Evolutionary conservation across 2,329 filamentous ascomycete species (phyloP), one percentile per base, ranked within the genome.

Genomic region (Sporothrix schenckii): DNA sequence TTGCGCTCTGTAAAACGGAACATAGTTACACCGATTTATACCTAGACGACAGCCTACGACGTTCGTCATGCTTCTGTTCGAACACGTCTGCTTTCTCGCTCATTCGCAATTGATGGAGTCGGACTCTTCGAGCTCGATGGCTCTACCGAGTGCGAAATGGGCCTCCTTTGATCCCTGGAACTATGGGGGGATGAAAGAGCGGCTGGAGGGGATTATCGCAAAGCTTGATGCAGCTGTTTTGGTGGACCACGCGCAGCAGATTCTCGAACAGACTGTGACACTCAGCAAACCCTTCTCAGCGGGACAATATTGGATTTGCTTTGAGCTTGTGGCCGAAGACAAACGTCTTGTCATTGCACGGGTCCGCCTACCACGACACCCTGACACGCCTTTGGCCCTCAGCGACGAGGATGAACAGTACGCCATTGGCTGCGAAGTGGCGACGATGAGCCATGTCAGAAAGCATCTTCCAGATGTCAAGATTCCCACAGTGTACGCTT

Each of bases 241-340:
- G 19, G 3, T 60, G 2, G 0, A 41, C 16, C 56, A 41, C 13
- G 30, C 56, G 21, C 16, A n/a, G 9, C 16, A 21, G 5, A 4
- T 60, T 4, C 54, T 39, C 2, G 30, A 4, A 27, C 54, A 58
- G 16, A 10, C 24, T 4, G n/a, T 21, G 16, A 9, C 6, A 9
- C 24, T 77, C 69, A 78, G 77, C 69, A 61, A 75, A 65, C 75
- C 75, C 5, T 78, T 78, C 68, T 77, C 76, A 0, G 77, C 75
- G 5, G 77, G 77, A 1, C 74, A 78, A 54, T 76, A 76, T 16
- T 53, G 49, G 27, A 30, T 53, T 16, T 66, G 47, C 30, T 66
- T 66, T 39, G 63, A 66, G 49, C 14, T 66, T 44, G 47, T 66
- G 2, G 60, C 60, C 10, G 21, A 44, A 7, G 60, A 65, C 21